Base-by-base conservation (phyloP, 129 eudicot genomes). In the Apium graveolens region DNA sequence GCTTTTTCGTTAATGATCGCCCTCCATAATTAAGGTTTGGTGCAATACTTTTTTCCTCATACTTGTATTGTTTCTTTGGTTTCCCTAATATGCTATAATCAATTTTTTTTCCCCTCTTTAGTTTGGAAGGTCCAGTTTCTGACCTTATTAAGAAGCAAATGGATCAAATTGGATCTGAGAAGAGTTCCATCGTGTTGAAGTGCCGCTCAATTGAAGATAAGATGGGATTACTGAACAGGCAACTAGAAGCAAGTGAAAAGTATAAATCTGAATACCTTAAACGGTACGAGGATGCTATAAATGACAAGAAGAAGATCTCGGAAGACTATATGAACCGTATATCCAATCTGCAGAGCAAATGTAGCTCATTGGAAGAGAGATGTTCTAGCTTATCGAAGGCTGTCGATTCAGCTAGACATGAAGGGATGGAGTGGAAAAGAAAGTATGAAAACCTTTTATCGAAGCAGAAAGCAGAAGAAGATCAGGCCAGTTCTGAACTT, bases 81-180 rank as follows among this genome's bases (percentile, higher is more conserved):
- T 7, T 29, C 32, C 5, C 12, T 29, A 17, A 68, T 68, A 48
- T 39, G 48, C 45, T 7, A 17, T 53, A 49, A 10, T 83, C n/a
- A 71, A 72, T 65, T 34, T 49, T 41, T 76, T 70, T 32, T n/a
- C 48, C 55, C 10, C 5, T 73, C 31, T 77, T 21, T 83, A 96
- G 99, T 80, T 87, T 96, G 91, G 97, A 96, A 82, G 99, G 99
- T 74, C 97, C 97, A 29, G 76, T 96, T 73, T 86, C 78, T 26
- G 99, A 92, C 73, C 85, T 96, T 78, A 86, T 91, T 74, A 96
- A 92, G 87, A 96, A 84, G 88, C 99, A 90, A 81, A 84, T 89
- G 20, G 90, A 90, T 82, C 90, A 85, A 75, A 80, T 89, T 44
- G 86, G 79, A 39, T 80, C 93, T 31, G 97, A 96, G 82, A 89